phyloP scores from a whole-genome alignment of 1,284 basidiomycete genomes.

The Rhodotorula sp. region DNA sequence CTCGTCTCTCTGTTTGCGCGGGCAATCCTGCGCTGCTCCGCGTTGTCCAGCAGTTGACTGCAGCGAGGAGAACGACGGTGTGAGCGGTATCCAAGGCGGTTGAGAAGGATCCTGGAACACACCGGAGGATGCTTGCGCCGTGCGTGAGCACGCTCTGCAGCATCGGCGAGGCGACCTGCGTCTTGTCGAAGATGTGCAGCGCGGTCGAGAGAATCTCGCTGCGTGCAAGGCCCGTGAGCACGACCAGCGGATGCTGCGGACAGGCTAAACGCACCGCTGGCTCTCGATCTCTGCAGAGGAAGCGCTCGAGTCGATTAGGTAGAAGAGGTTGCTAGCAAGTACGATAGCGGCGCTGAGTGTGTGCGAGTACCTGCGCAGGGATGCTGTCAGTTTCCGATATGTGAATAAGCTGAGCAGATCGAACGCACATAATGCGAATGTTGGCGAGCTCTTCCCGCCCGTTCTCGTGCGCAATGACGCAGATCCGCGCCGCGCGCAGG shows the following conservation, averaged over 20 bases:
- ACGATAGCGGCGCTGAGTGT: constrained; percentile 21
- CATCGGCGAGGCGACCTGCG: constrained; percentile 7
- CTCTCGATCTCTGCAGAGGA: constrained; percentile 3
- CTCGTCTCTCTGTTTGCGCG: background rate
- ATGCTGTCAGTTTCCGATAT: background rate
- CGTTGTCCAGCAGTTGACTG: background rate
- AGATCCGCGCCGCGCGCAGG: constrained; percentile 15
- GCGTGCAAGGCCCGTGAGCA: background rate
- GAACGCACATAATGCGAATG: constrained; percentile 17
- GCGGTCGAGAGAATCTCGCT: constrained; percentile 9
- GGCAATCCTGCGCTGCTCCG: background rate
- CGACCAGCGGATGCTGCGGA: no score
- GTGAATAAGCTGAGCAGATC: background rate
- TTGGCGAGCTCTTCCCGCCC: constrained; percentile 15
- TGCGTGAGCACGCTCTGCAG: constrained; percentile 4
- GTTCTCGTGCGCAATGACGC: constrained; percentile 11
- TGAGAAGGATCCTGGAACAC: background rate
- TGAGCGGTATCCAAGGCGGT: no score
- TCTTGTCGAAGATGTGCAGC: constrained; percentile 8
- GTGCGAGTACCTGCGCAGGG: constrained; percentile 7
- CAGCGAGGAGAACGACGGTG: no score
- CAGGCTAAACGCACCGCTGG: constrained; percentile 1
- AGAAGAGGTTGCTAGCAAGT: constrained; percentile 15
- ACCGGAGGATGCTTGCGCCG: constrained; percentile 11
- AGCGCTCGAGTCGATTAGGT: constrained; percentile 15